Conservation (phyloP, 2,329 filamentous ascomycete species). For the Exophiala alcalophila region DNA sequence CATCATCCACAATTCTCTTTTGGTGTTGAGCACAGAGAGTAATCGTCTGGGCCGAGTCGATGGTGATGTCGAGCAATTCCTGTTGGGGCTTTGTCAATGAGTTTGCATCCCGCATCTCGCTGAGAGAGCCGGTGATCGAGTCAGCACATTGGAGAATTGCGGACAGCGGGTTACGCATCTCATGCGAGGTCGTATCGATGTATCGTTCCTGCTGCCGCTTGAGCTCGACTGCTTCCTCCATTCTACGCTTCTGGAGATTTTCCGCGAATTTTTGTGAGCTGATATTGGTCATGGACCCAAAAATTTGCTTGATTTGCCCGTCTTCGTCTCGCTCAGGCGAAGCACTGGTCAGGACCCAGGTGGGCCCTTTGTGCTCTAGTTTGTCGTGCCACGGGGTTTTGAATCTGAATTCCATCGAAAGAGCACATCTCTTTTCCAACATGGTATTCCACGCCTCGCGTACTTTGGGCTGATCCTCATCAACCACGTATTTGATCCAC, state of each 20-base stretch:
- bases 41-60: slow-evolving; percentile 74
- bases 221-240: slow-evolving; percentile 76
- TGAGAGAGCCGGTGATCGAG: slow-evolving; percentile 50
- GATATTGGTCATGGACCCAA: slow-evolving; percentile 71
- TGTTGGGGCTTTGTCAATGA: slow-evolving; percentile 22
- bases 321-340: slow-evolving; percentile 52
- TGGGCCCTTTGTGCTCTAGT: slow-evolving; percentile 50
- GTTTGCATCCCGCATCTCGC: slow-evolving; percentile 43
- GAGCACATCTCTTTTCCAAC: slow-evolving; percentile 20
- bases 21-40: slow-evolving; percentile 75
- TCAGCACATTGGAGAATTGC: slow-evolving; percentile 60
- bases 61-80: slow-evolving; percentile 51
- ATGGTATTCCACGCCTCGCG: slow-evolving; percentile 31
- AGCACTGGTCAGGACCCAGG: slow-evolving; percentile 55
- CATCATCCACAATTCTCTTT: slow-evolving; percentile 74
- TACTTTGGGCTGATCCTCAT: slow-evolving; percentile 49
- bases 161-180: slow-evolving; percentile 57
- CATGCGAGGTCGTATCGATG: slow-evolving; percentile 66
- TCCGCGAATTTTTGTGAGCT: slow-evolving; percentile 83
- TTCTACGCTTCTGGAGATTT: slow-evolving; percentile 70
- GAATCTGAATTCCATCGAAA: slow-evolving; percentile 54
- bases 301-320: slow-evolving; percentile 52
- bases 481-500: slow-evolving; percentile 53
- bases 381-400: slow-evolving; percentile 52
- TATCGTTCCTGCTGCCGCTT: slow-evolving; percentile 79